Evolutionary conservation across 2,329 filamentous ascomycete species (phyloP).

Genomic region (Trematosphaeria pertusa): DNA sequence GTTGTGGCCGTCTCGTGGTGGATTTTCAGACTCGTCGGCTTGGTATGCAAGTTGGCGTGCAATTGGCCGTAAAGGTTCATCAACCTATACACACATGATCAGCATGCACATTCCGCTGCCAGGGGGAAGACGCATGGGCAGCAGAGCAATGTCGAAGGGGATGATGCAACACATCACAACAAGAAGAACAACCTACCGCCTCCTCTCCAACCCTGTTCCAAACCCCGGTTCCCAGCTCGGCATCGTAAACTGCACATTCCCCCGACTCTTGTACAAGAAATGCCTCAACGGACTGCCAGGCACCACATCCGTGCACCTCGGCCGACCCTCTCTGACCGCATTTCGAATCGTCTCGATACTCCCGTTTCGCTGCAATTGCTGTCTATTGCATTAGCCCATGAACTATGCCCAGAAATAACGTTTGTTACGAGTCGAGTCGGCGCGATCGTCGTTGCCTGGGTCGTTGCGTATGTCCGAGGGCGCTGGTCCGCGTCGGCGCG

Average conservation of each 20-base stretch:
- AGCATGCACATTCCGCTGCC: no score
- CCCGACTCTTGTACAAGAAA: constrained; percentile 93
- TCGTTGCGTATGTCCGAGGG: neutral
- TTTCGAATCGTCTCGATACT: constrained; percentile 76
- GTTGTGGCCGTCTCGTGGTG: constrained; percentile 78
- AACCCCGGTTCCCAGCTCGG: constrained; percentile 79
- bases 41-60: constrained; percentile 84
- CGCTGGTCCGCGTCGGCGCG: constrained; percentile 2
- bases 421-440: no score
- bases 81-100: no score
- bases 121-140: constrained; percentile 4
- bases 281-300: constrained; percentile 83
- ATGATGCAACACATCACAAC: no score
- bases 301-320: constrained; percentile 75
- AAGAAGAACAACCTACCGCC: constrained; percentile 57
- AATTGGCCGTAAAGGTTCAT: constrained; percentile 86
- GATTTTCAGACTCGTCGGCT: constrained; percentile 84
- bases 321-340: constrained; percentile 75
- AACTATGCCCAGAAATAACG: neutral
- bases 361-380: constrained; percentile 77
- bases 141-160: constrained; percentile 16
- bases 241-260: constrained; percentile 96
- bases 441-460: no score
- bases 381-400: constrained; percentile 16
- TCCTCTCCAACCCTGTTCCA: constrained; percentile 62